Evolutionary conservation across 257 asterid genomes (phyloP).

Genomic region (Fraxinus americana): DNA sequence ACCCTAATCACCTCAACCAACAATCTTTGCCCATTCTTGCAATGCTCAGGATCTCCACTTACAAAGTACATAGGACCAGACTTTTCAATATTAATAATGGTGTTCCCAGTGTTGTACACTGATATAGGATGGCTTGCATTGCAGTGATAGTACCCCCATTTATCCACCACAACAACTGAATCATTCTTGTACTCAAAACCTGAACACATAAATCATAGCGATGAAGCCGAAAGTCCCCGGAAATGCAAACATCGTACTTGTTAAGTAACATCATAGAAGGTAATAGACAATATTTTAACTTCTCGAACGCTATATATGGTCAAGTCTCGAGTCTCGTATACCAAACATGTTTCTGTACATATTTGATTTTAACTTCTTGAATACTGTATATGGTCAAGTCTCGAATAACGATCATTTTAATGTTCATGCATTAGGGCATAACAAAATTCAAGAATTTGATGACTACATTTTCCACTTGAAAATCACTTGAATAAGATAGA

Average conservation of each 20-base stretch:
- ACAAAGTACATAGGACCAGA: not conserved
- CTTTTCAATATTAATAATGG: not conserved
- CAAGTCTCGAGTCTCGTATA: not conserved
- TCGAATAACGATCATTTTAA: no score
- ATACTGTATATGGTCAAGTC: no score
- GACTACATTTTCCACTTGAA: not conserved
- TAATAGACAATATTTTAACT: not conserved
- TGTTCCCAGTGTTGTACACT: not conserved
- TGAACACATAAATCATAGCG: not conserved
- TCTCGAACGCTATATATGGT: no score
- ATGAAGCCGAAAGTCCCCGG: not conserved
- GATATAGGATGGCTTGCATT: not conserved
- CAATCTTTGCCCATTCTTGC: conserved; percentile 5
- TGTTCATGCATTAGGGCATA: no score
- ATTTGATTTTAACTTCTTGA: no score
- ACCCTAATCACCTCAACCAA: not conserved
- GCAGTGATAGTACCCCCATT: conserved; percentile 11
- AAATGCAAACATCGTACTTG: not conserved
- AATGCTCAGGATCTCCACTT: not conserved
- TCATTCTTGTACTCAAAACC: conserved; percentile 6
- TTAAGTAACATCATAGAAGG: not conserved
- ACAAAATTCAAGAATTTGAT: no score
- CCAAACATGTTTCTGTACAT: no score
- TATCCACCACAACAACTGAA: not conserved
- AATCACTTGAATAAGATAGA: not conserved